These are phyloP conservation scores for Usnea hakonensis DNA, from an alignment of 495 filamentous ascomycete species.

Conservation along the genomic window DNA sequence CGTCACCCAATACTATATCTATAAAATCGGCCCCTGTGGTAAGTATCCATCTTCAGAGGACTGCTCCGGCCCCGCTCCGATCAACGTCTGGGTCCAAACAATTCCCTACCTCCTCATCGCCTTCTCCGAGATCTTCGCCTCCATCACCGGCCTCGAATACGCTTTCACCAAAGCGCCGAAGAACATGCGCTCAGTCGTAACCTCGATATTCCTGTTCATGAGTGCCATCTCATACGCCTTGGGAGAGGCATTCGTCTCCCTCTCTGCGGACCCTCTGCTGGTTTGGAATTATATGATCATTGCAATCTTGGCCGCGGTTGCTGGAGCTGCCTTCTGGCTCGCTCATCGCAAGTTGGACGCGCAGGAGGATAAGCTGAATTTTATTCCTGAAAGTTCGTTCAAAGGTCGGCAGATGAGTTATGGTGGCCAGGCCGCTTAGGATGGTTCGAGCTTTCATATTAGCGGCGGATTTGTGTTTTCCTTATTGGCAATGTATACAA, in stretches of 20 bases:
- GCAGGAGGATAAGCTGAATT: constrained; percentile 14
- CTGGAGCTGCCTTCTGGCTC: constrained; percentile 37
- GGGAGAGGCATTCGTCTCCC: constrained; percentile 36
- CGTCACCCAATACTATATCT: constrained; percentile 64
- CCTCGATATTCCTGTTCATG: constrained; percentile 30
- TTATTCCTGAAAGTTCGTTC: constrained; percentile 14
- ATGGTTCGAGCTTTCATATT: no score
- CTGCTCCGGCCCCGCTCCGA: constrained; percentile 34
- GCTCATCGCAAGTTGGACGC: constrained; percentile 12
- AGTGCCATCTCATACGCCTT: constrained; percentile 33
- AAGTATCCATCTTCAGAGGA: constrained; percentile 34
- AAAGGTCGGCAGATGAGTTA: constrained; percentile 12
- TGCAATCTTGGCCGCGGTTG: constrained; percentile 30
- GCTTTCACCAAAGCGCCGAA: constrained; percentile 72
- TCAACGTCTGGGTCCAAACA: constrained; percentile 58
- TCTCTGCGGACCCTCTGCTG: constrained; percentile 33
- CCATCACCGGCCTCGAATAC: constrained; percentile 60
- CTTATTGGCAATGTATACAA: no score
- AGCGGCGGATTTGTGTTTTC: no score
- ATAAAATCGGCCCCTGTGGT: constrained; percentile 51
- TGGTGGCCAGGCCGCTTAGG: constrained; percentile 5
- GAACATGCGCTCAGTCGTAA: constrained; percentile 52
- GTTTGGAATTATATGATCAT: constrained; percentile 18
- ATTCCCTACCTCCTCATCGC: constrained; percentile 58
- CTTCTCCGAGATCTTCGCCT: constrained; percentile 63